Evolutionary conservation across 768 basidiomycete species (phyloP), one percentile per base, ranked within the genome.

Genomic region (Psilocybe cyanescens): DNA sequence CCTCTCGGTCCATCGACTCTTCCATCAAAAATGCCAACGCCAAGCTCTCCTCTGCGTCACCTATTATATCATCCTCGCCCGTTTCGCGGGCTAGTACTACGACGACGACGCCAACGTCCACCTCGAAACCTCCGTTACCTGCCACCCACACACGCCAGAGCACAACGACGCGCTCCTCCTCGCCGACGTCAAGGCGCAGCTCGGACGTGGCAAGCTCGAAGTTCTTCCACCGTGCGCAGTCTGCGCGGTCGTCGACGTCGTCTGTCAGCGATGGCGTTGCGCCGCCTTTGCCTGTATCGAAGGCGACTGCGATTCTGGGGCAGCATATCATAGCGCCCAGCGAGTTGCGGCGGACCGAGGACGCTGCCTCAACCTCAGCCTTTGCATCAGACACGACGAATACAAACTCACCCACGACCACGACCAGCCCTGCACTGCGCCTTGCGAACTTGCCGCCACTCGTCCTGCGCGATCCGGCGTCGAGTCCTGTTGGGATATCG

Each of bases 141-240:
- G 6, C 57, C 3, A 50, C 57, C 19, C 9, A 47, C 59, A 5
- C 29, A 17, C 16, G 5, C 58, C 3, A 62, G 79, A 83, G 82
- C 62, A 81, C 79, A 5, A 79, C 82, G 0, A 86, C 87, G 0
- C 73, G 81, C 8, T 85, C 88, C 0, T 85, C 89, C 0, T 90
- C 88, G 1, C 86, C 87, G 5, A 78, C 81, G 7, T 62, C 63
- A 4, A 8, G 37, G 14, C 37, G 37, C 41, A 86, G 84, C 2
- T 85, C 85, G 14, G 85, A 87, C 46, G 78, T 83, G 17, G 82
- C 83, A 2, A 85, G 86, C 1, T 74, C 80, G 0, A 77, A 77
- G 28, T 85, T 82, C 70, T 87, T 86, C 70, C 74, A 80, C 50
- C 76, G 74, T 45, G 67, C 75, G 0, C 72, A 71, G 1, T 77